Evolutionary conservation across 495 filamentous ascomycete genomes (phyloP).

Genomic region (Neurospora sp.): DNA sequence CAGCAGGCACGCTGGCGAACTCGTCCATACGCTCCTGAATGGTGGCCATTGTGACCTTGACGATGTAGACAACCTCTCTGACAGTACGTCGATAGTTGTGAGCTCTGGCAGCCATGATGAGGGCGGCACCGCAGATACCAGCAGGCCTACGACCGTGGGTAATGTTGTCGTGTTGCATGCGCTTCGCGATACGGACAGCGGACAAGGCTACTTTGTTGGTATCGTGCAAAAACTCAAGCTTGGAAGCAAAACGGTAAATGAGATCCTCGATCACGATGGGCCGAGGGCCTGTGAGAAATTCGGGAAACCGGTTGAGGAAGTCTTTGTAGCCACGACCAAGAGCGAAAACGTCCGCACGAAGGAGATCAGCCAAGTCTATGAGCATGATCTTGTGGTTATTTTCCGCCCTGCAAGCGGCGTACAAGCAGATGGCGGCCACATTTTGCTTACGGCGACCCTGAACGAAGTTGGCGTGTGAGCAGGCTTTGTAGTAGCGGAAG

Average conservation of each 20-base stretch:
- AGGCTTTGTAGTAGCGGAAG: slow-evolving; percentile 66
- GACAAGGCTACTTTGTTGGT: slow-evolving; percentile 76
- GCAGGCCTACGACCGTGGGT: slow-evolving; percentile 83
- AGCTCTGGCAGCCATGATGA: slow-evolving; percentile 91
- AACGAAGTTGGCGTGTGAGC: slow-evolving; percentile 68
- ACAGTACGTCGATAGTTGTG: slow-evolving; percentile 92
- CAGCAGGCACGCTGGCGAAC: slow-evolving; percentile 72
- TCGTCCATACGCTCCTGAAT: slow-evolving; percentile 83
- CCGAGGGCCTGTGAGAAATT: slow-evolving; percentile 35
- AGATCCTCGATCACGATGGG: slow-evolving; percentile 72
- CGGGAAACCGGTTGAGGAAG: slow-evolving; percentile 56
- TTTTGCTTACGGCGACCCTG: slow-evolving; percentile 78
- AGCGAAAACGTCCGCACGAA: slow-evolving; percentile 84
- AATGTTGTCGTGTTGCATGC: slow-evolving; percentile 97
- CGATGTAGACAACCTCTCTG: slow-evolving; percentile 88
- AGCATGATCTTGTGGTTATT: slow-evolving; percentile 62
- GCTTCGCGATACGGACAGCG: slow-evolving; percentile 71
- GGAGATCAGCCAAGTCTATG: slow-evolving; percentile 86
- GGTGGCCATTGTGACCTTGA: slow-evolving; percentile 86
- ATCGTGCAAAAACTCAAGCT: slow-evolving; percentile 74
- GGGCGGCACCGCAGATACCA: slow-evolving; percentile 85
- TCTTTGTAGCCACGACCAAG: slow-evolving; percentile 76
- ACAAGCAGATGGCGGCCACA: slow-evolving; percentile 78
- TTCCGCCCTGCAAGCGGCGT: slow-evolving; percentile 67
- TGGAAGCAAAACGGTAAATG: slow-evolving; percentile 77